phyloP scores from a whole-genome alignment of 352 stramenopile genomes.

The Phytophthora brassicae region DNA sequence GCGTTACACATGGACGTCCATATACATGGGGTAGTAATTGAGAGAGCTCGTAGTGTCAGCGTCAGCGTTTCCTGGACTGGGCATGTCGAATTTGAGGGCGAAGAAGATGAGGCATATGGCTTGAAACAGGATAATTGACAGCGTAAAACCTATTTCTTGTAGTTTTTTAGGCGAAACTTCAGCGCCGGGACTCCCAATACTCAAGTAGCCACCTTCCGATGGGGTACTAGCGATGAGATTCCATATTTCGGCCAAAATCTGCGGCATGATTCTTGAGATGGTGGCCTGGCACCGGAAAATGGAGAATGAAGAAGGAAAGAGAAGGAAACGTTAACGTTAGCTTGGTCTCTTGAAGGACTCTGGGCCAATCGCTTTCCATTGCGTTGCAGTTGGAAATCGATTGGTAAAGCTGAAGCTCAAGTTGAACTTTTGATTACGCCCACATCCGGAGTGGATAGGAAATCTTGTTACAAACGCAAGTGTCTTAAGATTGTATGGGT shows the following conservation, averaged over 20 bases:
- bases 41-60: background rate
- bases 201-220: slow-evolving; percentile 17
- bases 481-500: no score
- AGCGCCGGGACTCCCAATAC: slow-evolving; percentile 8
- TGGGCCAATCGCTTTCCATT: slow-evolving; percentile 2
- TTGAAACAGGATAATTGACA: slow-evolving; percentile 44
- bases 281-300: slow-evolving; percentile 6
- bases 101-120: slow-evolving; percentile 50
- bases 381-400: slow-evolving; percentile 4
- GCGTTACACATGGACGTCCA: slow-evolving; percentile 64
- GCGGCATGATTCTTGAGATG: background rate
- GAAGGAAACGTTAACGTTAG: no score
- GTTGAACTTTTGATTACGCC: slow-evolving; percentile 25
- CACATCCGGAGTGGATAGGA: slow-evolving; percentile 18
- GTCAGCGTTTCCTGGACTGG: slow-evolving; percentile 14
- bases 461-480: no score
- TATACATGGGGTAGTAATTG: slow-evolving; percentile 61
- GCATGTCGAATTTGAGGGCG: slow-evolving; percentile 49
- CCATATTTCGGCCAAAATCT: slow-evolving; percentile 22
- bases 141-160: slow-evolving; percentile 35
- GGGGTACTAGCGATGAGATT: slow-evolving; percentile 5
- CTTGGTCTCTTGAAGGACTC: background rate
- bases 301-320: background rate
- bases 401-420: slow-evolving; percentile 11
- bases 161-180: background rate